Evolutionary conservation across 805 yeast species (phyloP).

Genomic region (Komagataella phaffii): DNA sequence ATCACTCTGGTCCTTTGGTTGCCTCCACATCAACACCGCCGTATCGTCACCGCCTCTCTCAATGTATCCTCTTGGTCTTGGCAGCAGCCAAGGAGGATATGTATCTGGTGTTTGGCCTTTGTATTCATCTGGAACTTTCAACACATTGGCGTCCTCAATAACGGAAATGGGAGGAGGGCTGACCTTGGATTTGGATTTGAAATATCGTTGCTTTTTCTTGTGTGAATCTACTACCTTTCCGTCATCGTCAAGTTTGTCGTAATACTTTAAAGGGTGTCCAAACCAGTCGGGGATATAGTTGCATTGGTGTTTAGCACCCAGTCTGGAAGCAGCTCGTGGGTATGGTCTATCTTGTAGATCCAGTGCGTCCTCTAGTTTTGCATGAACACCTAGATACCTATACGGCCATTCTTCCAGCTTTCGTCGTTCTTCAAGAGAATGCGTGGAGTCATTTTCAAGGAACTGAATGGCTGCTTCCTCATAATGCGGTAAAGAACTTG

Average conservation of each 20-base stretch:
- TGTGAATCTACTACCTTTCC: neutral
- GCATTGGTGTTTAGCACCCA: slow-evolving; percentile 66
- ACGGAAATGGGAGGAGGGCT: slow-evolving; percentile 1
- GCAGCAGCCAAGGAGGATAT: slow-evolving; percentile 66
- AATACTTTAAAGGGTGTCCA: slow-evolving; percentile 53
- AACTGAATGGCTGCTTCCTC: slow-evolving; percentile 45
- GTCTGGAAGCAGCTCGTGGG: slow-evolving; percentile 66
- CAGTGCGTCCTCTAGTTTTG: slow-evolving; percentile 61
- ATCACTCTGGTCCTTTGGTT: slow-evolving; percentile 16
- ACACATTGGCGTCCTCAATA: slow-evolving; percentile 9
- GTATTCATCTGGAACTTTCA: slow-evolving; percentile 31
- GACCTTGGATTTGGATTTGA: slow-evolving; percentile 8
- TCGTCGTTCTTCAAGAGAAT: slow-evolving; percentile 32
- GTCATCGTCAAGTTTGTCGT: slow-evolving; percentile 23
- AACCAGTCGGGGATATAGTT: slow-evolving; percentile 52
- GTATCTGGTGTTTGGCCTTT: slow-evolving; percentile 26
- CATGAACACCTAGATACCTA: slow-evolving; percentile 66
- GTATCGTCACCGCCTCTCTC: slow-evolving; percentile 75
- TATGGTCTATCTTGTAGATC: slow-evolving; percentile 69
- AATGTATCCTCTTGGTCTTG: slow-evolving; percentile 65
- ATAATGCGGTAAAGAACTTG: slow-evolving; percentile 28
- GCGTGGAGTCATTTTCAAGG: slow-evolving; percentile 27
- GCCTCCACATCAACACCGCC: slow-evolving; percentile 53
- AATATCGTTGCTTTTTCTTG: slow-evolving; percentile 14
- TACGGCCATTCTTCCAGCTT: slow-evolving; percentile 68